A percentile compares a stretch with the other conserved stretches of the same genome.
Evolutionary conservation across 371 early-diverging fungal species (phyloP).

Genomic region (Gilbertella persicaria): DNA sequence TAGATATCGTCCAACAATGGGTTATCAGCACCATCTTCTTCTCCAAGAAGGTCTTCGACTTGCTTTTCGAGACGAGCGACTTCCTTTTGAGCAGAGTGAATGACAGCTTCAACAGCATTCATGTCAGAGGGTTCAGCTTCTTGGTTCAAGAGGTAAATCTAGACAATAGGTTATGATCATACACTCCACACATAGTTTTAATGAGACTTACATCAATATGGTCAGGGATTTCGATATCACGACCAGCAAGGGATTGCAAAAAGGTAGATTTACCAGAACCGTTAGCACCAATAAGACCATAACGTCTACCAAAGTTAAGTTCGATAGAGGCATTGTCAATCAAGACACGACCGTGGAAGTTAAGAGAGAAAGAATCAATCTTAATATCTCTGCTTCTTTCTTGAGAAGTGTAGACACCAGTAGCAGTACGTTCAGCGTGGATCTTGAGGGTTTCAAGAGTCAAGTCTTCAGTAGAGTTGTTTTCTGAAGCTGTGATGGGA

Average conservation of each 20-base stretch:
- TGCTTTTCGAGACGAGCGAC: slow-evolving; percentile 85
- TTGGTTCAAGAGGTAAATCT: slow-evolving; percentile 82
- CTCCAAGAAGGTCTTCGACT: slow-evolving; percentile 84
- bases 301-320: slow-evolving; percentile 97
- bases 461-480: slow-evolving; percentile 40
- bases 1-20: slow-evolving; percentile 91
- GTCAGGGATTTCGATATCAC: slow-evolving; percentile 95
- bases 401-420: slow-evolving; percentile 95
- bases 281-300: slow-evolving; percentile 97
- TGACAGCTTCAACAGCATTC: slow-evolving; percentile 90
- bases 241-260: slow-evolving; percentile 88
- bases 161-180: too few species aligned
- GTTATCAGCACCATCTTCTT: slow-evolving; percentile 85
- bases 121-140: slow-evolving; percentile 93
- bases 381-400: slow-evolving; percentile 93
- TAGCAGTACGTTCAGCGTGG: slow-evolving; percentile 75
- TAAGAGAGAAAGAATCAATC: slow-evolving; percentile 92
- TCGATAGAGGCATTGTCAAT: slow-evolving; percentile 94
- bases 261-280: slow-evolving; percentile 99
- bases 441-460: slow-evolving; percentile 38
- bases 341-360: slow-evolving; percentile 91
- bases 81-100: slow-evolving; percentile 88
- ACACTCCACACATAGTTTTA: too few species aligned
- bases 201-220: slow-evolving; percentile 86
- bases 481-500: slow-evolving; percentile 29